Percentiles rank a stretch among this genome's conserved stretches.
These are phyloP conservation scores for Pelargonium australe DNA, from an alignment of 441 rosid genomes.

Conservation along the genomic window DNA sequence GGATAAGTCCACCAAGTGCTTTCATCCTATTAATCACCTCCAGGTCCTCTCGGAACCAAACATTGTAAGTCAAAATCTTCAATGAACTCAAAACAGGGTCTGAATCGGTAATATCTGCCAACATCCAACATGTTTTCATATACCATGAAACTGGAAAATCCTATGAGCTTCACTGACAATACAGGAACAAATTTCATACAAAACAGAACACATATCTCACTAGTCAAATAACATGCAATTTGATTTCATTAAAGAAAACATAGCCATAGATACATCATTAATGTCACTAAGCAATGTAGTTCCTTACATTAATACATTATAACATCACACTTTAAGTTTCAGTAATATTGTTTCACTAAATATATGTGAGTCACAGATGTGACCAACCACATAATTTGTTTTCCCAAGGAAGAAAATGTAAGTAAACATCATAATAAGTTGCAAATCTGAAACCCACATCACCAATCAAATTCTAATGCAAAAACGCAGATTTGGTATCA, in stretches of 20 bases:
- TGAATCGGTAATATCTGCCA: conserved; percentile 35
- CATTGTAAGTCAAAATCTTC: conserved; percentile 84
- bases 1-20: conserved; percentile 67
- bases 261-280: neutral
- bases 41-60: conserved; percentile 91
- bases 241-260: neutral
- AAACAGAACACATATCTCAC: neutral
- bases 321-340: too few relatives aligned
- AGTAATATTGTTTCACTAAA: too few relatives aligned
- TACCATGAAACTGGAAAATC: neutral
- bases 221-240: neutral
- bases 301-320: too few relatives aligned
- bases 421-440: too few relatives aligned
- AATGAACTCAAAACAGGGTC: conserved; percentile 29
- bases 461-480: neutral
- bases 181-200: neutral
- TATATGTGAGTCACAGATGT: too few relatives aligned
- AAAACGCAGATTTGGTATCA: too few relatives aligned
- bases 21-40: conserved; percentile 71
- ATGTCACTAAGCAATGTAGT: neutral
- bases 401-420: too few relatives aligned
- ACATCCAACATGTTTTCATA: neutral
- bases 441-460: neutral
- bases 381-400: too few relatives aligned
- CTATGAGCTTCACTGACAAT: neutral